phyloP scores from a whole-genome alignment of 1,284 basidiomycete genomes.

The Puccinia horiana region DNA sequence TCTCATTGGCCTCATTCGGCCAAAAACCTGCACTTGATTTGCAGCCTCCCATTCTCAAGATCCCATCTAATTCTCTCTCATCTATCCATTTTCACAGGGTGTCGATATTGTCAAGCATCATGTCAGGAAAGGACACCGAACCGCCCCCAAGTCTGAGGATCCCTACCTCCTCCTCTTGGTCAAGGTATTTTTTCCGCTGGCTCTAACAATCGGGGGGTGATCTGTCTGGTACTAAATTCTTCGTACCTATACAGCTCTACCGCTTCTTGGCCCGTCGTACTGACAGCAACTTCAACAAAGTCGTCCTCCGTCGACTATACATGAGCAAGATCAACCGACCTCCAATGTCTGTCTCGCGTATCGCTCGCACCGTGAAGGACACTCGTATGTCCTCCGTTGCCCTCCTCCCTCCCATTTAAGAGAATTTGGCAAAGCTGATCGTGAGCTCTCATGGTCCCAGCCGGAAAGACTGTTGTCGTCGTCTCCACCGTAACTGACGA shows the following conservation, averaged over 20 bases:
- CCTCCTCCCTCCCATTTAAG: constrained; percentile 57
- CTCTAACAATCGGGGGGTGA: not conserved
- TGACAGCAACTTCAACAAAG: constrained; percentile 96
- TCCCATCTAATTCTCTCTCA: too few species aligned
- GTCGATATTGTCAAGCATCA: constrained; percentile 97
- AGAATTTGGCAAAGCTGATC: not conserved
- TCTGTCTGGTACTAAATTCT: constrained; percentile 5
- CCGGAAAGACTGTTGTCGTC: constrained; percentile 78
- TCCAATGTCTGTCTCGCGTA: constrained; percentile 88
- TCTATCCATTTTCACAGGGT: constrained; percentile 67
- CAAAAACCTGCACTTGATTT: too few species aligned
- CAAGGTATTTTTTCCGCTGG: constrained; percentile 68
- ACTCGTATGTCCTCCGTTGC: constrained; percentile 71
- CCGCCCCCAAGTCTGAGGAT: constrained; percentile 97
- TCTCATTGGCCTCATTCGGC: not conserved
- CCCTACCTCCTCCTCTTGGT: constrained; percentile 97
- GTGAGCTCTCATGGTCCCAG: not conserved
- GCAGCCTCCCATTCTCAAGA: too few species aligned
- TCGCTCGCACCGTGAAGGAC: constrained; percentile 68
- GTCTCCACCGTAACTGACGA: constrained; percentile 97
- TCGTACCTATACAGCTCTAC: constrained; percentile 71
- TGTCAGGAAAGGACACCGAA: constrained; percentile 96
- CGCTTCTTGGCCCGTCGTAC: constrained; percentile 98
- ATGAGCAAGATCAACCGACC: constrained; percentile 97
- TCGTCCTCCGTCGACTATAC: constrained; percentile 92